Base-by-base conservation (phyloP, 306 rosid species). In the Ceratonia siliqua region DNA sequence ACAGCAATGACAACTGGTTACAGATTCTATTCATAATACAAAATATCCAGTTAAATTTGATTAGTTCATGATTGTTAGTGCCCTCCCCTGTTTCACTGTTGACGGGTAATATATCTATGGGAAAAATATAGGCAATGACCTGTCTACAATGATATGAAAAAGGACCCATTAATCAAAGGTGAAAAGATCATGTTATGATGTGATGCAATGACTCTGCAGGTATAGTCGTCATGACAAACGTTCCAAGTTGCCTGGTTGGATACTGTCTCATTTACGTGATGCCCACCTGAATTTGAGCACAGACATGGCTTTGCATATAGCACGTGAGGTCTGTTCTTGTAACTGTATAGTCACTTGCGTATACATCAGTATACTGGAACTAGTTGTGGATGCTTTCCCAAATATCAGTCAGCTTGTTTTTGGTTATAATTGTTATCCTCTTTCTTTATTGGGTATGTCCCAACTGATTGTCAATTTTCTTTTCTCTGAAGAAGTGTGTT, bases 171-270 rank as follows among this genome's bases (percentile, higher is more conserved):
- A 43, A 46, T 2, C 21, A 46, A 46, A 4, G 53, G 53, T n/a
- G 8, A 3, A 3, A 6, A 1, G 32, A 46, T 46, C 53, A 46
- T n/a, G 2, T 28, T 28, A 28, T 28, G 32, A 28, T 46, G 8
- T 46, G 20, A 13, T n/a, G n/a, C n/a, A n/a, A n/a, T n/a, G n/a
- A 14, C 35, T 41, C 15, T 74, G 88, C 89, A 94, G 96, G 84
- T 94, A 91, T 82, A 91, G 95, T 68, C 98, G 95, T 76, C 97
- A 94, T 74, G 98, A 94, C 87, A 94, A 94, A 74, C 94, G 95
- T 24, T 91, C 98, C 20, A 94, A 94, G 73, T 82, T 94, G 83
- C 98, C 97, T 39, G 87, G 96, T 79, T 94, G 98, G 98, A 91
- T 94, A 61, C 84, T 91, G 59, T 91, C 96, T 17, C 97, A 90